A percentile compares a stretch with the other conserved stretches of the same genome.
Conservation (phyloP, 768 basidiomycete species). For the Tricholoma saponaceum region DNA sequence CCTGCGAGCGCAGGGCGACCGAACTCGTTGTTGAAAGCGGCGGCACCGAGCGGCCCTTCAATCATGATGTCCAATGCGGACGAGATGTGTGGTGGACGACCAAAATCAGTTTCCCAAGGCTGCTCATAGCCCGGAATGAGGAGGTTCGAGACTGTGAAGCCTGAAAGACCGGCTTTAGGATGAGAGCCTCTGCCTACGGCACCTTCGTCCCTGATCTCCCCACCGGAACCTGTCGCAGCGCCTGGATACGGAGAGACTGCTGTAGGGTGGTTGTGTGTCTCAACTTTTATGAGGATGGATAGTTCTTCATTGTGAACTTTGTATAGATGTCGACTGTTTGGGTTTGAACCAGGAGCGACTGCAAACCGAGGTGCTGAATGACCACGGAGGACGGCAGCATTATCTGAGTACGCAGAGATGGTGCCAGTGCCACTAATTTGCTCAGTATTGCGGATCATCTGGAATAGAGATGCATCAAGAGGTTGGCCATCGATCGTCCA, state of each 20-base stretch:
- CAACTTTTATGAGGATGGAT: constrained; percentile 94
- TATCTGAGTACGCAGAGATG: constrained; percentile 96
- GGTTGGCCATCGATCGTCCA: constrained; percentile 82
- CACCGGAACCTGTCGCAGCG: constrained; percentile 98
- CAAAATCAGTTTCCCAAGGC: constrained; percentile 96
- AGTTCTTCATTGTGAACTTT: constrained; percentile 59
- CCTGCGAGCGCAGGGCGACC: constrained; percentile 90
- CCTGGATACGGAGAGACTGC: constrained; percentile 98
- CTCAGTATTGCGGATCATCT: constrained; percentile 98
- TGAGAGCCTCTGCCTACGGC: constrained; percentile 93
- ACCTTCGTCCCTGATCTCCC: constrained; percentile 98
- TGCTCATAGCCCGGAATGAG: constrained; percentile 88
- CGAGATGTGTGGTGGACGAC: constrained; percentile 86
- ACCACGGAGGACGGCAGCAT: constrained; percentile 91
- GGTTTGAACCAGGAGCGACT: constrained; percentile 30
- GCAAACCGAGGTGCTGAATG: constrained; percentile 72
- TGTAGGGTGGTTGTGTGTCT: constrained; percentile 99
- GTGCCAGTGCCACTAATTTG: constrained; percentile 70
- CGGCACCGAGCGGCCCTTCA: constrained; percentile 91
- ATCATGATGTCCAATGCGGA: constrained; percentile 96
- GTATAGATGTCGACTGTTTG: constrained; percentile 43
- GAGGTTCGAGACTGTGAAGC: constrained; percentile 92
- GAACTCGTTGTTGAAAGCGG: constrained; percentile 98
- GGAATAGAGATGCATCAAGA: constrained; percentile 76
- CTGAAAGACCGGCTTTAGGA: constrained; percentile 91